Percentiles rank a stretch among this genome's conserved stretches.
Conservation (phyloP, 2,329 filamentous ascomycete species). For the Berkeleyomyces basicola region DNA sequence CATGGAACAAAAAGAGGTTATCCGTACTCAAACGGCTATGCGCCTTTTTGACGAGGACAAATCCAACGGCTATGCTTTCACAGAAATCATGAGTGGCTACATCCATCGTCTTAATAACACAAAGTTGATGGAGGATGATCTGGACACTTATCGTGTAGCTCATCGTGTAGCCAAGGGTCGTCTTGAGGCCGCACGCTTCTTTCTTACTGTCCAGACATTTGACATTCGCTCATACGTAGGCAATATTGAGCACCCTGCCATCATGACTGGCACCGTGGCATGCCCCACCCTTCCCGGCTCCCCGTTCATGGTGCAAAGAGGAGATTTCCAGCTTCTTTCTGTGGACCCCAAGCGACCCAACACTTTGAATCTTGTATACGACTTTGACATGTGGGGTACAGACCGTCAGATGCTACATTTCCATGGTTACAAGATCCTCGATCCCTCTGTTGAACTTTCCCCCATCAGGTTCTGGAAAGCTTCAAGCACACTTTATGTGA, state of each 20-base stretch:
- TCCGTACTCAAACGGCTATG: constrained; percentile 23
- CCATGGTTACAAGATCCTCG: constrained; percentile 45
- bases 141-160: constrained; percentile 36
- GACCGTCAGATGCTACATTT: constrained; percentile 38
- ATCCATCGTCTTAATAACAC: constrained; percentile 31
- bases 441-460: constrained; percentile 41
- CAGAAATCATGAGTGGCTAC: constrained; percentile 47
- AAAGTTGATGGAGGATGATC: constrained; percentile 27
- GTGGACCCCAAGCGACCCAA: constrained; percentile 36
- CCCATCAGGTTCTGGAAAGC: constrained; percentile 42
- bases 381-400: constrained; percentile 41
- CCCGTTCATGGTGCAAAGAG: constrained; percentile 43
- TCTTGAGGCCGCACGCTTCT: constrained; percentile 40
- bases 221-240: constrained; percentile 32
- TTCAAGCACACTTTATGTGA: constrained; percentile 46
- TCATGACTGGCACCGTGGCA: constrained; percentile 42
- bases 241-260: constrained; percentile 32
- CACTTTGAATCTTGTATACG: constrained; percentile 42
- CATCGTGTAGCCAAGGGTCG: constrained; percentile 35
- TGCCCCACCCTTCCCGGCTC: constrained; percentile 37
- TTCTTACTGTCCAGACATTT: constrained; percentile 40
- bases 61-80: constrained; percentile 39
- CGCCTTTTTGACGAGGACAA: constrained; percentile 26
- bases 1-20: constrained; percentile 24
- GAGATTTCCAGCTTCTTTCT: constrained; percentile 40